Evolutionary conservation across 129 eudicot genomes (phyloP).

Genomic region (Mikania micrantha): DNA sequence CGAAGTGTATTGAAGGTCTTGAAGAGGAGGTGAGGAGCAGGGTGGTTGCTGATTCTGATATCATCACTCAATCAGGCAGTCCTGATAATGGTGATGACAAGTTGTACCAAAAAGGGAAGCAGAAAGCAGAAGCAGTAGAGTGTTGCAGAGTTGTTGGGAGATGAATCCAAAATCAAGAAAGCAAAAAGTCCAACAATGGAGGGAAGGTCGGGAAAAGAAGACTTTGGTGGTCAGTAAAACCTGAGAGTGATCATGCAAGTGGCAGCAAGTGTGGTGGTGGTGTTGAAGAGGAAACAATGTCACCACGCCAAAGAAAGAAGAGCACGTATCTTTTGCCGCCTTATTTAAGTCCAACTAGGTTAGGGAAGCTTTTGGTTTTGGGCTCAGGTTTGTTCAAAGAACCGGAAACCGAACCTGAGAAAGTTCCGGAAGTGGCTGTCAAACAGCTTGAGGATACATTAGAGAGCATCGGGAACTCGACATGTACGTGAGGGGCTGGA

Average conservation of each 20-base stretch:
- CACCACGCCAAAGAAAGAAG: slow-evolving; percentile 45
- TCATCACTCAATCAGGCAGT: slow-evolving; percentile 33
- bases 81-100: slow-evolving; percentile 18
- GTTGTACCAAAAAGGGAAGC: slow-evolving; percentile 38
- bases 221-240: slow-evolving; percentile 13
- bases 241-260: slow-evolving; percentile 20
- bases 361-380: not conserved
- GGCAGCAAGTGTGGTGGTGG: slow-evolving; percentile 17
- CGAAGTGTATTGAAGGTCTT: slow-evolving; percentile 42
- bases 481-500: slow-evolving; percentile 1
- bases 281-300: slow-evolving; percentile 21
- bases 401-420: slow-evolving; percentile 32
- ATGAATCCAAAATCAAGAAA: slow-evolving; percentile 17
- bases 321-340: slow-evolving; percentile 65
- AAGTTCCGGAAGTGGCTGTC: slow-evolving; percentile 21
- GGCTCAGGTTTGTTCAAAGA: slow-evolving; percentile 29
- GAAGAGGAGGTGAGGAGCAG: slow-evolving; percentile 31
- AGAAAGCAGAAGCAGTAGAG: too few species aligned
- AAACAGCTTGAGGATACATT: slow-evolving; percentile 24
- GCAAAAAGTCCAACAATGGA: slow-evolving; percentile 23
- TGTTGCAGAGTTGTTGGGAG: slow-evolving; percentile 48
- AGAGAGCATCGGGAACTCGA: slow-evolving; percentile 11
- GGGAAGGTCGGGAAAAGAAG: slow-evolving; percentile 25
- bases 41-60: slow-evolving; percentile 10
- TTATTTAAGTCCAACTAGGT: slow-evolving; percentile 30